Evolutionary conservation across 305 asterid species (phyloP).

Genomic region (Lippia alba): DNA sequence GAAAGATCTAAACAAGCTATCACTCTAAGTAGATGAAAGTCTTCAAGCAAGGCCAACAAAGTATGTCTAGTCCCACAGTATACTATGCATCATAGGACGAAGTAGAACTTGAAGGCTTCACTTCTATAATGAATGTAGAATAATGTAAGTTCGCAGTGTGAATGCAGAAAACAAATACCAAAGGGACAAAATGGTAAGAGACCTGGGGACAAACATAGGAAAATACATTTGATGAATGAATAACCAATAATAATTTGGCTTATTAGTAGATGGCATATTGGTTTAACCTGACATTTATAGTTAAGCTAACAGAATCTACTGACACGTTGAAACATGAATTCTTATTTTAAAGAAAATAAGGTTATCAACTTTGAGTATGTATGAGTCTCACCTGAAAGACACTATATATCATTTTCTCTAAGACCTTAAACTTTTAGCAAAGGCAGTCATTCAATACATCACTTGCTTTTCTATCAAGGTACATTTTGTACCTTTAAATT

Average conservation of each 20-base stretch:
- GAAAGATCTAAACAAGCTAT: slow-evolving; percentile 27
- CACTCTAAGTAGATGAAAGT: not conserved
- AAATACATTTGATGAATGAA: not conserved
- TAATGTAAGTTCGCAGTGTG: slow-evolving; percentile 2
- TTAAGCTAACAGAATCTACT: not conserved
- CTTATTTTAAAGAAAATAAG: not conserved
- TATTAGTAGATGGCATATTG: not conserved
- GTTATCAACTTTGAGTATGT: not conserved
- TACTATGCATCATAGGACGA: slow-evolving; percentile 16
- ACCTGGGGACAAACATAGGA: not conserved
- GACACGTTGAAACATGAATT: not conserved
- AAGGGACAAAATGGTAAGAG: not conserved
- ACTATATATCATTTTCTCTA: too few relatives aligned
- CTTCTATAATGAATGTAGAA: slow-evolving; percentile 6
- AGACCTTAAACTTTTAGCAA: too few relatives aligned
- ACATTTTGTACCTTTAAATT: too few relatives aligned
- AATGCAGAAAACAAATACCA: slow-evolving; percentile 21
- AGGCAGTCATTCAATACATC: not conserved
- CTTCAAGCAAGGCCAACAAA: not conserved
- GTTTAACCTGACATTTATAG: not conserved
- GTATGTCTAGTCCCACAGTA: slow-evolving; percentile 9
- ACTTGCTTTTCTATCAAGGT: too few relatives aligned
- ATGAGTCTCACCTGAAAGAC: not conserved
- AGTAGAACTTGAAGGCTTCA: slow-evolving; percentile 6
- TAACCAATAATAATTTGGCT: not conserved